These are phyloP conservation scores for Paramyrothecium roridum DNA, from an alignment of 2,329 filamentous ascomycete species.

Conservation along the genomic window DNA sequence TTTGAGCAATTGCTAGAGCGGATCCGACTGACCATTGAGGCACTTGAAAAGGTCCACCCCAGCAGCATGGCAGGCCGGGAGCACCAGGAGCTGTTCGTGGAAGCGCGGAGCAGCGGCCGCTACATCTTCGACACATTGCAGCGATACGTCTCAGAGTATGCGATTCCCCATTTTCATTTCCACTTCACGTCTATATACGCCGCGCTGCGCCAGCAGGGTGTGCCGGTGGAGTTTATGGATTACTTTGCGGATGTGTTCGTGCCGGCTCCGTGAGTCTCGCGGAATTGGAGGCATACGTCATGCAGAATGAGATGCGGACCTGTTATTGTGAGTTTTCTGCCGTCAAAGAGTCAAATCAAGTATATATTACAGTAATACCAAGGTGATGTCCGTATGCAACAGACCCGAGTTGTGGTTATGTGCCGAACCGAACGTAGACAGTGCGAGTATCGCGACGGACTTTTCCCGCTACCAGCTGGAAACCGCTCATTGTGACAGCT, in stretches of 20 bases:
- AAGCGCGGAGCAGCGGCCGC: conserved; percentile 14
- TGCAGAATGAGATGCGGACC: too few species aligned
- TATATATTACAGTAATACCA: too few species aligned
- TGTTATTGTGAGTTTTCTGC: too few species aligned
- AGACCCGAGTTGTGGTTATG: background rate
- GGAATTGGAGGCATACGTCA: too few species aligned
- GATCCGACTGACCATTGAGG: conserved; percentile 18
- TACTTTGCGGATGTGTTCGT: conserved; percentile 35
- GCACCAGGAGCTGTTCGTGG: conserved; percentile 16
- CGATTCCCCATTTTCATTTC: conserved; percentile 59
- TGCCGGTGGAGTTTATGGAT: conserved; percentile 55
- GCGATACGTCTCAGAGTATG: conserved; percentile 40
- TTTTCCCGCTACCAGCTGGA: background rate
- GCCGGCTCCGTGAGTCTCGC: conserved; percentile 6
- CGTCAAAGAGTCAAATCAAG: too few species aligned
- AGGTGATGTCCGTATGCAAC: too few species aligned
- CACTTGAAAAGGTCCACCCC: conserved; percentile 25
- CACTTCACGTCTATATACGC: conserved; percentile 54
- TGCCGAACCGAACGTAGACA: conserved; percentile 10
- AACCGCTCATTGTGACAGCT: background rate
- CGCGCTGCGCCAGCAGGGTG: conserved; percentile 53
- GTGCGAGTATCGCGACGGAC: background rate
- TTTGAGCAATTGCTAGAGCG: conserved; percentile 25
- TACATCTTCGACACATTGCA: conserved; percentile 24
- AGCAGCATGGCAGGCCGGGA: conserved; percentile 16